A percentile compares a stretch with the other conserved stretches of the same genome.
phyloP scores from a whole-genome alignment of 1,284 basidiomycete species.

The Ganoderma lingzhi region DNA sequence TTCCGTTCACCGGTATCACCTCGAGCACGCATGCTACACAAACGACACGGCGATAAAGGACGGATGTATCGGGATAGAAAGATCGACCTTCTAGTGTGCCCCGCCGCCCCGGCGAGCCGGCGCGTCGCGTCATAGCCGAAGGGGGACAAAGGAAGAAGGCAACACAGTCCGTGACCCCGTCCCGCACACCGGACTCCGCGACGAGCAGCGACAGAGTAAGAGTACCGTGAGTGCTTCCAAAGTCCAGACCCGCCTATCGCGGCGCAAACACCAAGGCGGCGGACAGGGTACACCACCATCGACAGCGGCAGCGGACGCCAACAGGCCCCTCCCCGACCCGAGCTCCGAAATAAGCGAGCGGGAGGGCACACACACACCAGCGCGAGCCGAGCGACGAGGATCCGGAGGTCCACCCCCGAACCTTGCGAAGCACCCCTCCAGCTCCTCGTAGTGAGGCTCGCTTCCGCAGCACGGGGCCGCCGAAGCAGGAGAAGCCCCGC shows the following conservation, averaged over 20 bases:
- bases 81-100: background rate
- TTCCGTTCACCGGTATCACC: background rate
- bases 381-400: background rate
- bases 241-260: background rate
- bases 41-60: background rate
- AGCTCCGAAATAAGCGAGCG: background rate
- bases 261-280: background rate
- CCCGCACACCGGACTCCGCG: background rate
- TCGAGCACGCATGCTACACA: background rate
- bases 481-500: background rate
- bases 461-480: background rate
- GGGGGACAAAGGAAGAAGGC: background rate
- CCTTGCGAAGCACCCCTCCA: constrained; percentile 1
- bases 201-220: background rate
- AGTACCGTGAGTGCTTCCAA: background rate
- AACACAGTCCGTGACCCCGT: background rate
- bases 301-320: background rate
- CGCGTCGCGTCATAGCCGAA: constrained; percentile 1
- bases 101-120: background rate
- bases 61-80: background rate
- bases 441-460: background rate
- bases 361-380: background rate
- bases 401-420: background rate
- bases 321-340: background rate
- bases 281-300: background rate